Evolutionary conservation across 2,329 filamentous ascomycete genomes (phyloP), one percentile per base, ranked within the genome.

Genomic region (Talaromyces rugulosus): DNA sequence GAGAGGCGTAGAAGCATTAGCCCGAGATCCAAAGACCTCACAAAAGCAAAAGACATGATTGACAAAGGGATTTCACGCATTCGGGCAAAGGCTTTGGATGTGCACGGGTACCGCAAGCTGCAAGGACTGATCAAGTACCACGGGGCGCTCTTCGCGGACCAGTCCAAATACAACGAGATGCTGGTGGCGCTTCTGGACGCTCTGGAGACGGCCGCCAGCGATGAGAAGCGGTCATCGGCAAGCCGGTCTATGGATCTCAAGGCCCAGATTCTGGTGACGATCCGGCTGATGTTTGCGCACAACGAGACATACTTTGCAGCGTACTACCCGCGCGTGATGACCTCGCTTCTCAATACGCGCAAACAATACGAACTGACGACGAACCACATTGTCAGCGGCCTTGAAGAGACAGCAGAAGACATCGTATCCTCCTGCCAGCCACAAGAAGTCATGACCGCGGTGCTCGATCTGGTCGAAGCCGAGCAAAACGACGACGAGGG

Each of bases 91-190:
- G 69, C 67, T 2, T 72, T 80, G 64, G 77, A 78, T 58, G 73
- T 78, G 23, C 72, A 74, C 44, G 77, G 75, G 30, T 79, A 78
- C 62, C 72, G 77, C 7, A 78, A 78, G 62, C 65, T 80, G 5
- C 77, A 80, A 62, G 70, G 70, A 4, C 64, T 79, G 16, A 74
- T 79, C 64, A 70, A 74, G 61, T 72, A 71, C 53, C 74, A 77
- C 30, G 69, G 74, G 30, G 66, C 70, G 6, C 70, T 79, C 30
- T 73, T 76, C 18, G 64, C 69, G 23, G 71, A 75, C 33, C 72
- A 73, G 44, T 66, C 66, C 23, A 74, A 75, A 47, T 79, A 76
- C 64, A 71, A 75, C 60, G 68, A 73, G 33, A 68, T 78, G 62
- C 63, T 80, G 2, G 56, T 74, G 34, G 75, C 75, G 30, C 66